phyloP scores from a whole-genome alignment of 1,284 basidiomycete genomes.

The Cutaneotrichosporon spelunceum region DNA sequence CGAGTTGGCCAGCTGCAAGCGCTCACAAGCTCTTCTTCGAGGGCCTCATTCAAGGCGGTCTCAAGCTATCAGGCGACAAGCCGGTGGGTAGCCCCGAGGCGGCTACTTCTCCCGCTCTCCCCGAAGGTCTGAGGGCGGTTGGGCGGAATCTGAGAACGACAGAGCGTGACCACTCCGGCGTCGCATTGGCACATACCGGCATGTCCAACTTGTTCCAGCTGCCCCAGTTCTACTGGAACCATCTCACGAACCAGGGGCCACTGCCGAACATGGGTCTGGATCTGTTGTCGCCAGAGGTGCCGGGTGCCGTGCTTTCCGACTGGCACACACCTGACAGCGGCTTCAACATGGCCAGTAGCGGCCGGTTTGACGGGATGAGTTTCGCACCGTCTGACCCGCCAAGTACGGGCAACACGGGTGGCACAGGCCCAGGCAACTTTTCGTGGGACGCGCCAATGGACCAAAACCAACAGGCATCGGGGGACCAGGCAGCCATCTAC shows the following conservation, averaged over 20 bases:
- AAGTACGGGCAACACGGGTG: background rate
- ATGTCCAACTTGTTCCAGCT: constrained; percentile 33
- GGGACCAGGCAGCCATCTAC: constrained; percentile 28
- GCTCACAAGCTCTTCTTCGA: constrained; percentile 48
- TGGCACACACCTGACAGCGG: background rate
- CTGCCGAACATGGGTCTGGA: background rate
- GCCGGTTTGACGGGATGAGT: background rate
- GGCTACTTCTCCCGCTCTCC: constrained; percentile 8
- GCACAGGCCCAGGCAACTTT: background rate
- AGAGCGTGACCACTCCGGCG: background rate
- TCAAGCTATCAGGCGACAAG: constrained; percentile 20
- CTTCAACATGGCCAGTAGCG: background rate
- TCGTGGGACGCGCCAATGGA: background rate
- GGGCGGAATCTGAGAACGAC: constrained; percentile 23
- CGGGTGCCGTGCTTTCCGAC: background rate
- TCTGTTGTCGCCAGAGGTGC: constrained; percentile 2
- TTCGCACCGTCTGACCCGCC: constrained; percentile 2
- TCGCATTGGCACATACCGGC: constrained; percentile 11
- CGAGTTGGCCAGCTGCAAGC: constrained; percentile 43
- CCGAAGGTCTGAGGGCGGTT: constrained; percentile 22
- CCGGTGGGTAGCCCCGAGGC: background rate
- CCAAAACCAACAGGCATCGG: background rate
- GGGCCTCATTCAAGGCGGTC: constrained; percentile 42
- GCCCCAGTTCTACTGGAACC: constrained; percentile 43
- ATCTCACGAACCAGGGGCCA: constrained; percentile 7